phyloP scores from a whole-genome alignment of 306 rosid species.

The Gastrolobium bilobum region DNA sequence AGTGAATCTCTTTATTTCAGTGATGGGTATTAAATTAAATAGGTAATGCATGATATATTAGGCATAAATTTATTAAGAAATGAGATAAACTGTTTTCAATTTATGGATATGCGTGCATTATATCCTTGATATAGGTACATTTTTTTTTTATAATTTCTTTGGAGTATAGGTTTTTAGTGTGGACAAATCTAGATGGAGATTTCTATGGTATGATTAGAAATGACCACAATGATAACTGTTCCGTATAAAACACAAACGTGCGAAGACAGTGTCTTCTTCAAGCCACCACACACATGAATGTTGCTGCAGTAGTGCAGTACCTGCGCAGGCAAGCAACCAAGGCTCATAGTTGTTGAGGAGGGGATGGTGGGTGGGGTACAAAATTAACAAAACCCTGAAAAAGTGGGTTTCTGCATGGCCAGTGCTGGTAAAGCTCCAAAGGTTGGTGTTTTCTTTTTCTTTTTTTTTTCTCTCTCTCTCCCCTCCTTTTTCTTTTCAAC shows the following conservation, averaged over 20 bases:
- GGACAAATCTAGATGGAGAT: slow-evolving; percentile 10
- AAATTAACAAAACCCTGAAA: slow-evolving; percentile 47
- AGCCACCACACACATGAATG: slow-evolving; percentile 48
- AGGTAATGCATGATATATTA: too few species aligned
- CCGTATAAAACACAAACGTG: slow-evolving; percentile 24
- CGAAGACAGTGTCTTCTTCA: slow-evolving; percentile 41
- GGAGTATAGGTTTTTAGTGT: not conserved
- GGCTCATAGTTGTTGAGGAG: slow-evolving; percentile 40
- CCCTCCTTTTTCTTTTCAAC: slow-evolving; percentile 50
- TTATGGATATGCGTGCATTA: too few species aligned
- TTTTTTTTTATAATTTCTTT: not conserved
- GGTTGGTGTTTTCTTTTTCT: slow-evolving; percentile 28
- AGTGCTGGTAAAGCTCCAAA: slow-evolving; percentile 53
- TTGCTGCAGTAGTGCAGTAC: slow-evolving; percentile 24
- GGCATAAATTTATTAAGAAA: too few species aligned
- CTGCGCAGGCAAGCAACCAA: slow-evolving; percentile 38
- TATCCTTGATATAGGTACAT: not conserved
- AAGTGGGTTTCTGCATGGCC: slow-evolving; percentile 50
- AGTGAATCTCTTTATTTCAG: too few species aligned
- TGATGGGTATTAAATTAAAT: too few species aligned
- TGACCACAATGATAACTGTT: slow-evolving; percentile 34
- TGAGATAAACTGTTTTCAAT: not conserved
- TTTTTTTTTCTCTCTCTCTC: slow-evolving; percentile 22
- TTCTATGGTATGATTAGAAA: not conserved
- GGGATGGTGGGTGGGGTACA: slow-evolving; percentile 47